Evolutionary conservation across 176 grass and related monocot species (phyloP), one percentile per base, ranked within the genome.

Genomic region (Dendrocalamus sinicus): DNA sequence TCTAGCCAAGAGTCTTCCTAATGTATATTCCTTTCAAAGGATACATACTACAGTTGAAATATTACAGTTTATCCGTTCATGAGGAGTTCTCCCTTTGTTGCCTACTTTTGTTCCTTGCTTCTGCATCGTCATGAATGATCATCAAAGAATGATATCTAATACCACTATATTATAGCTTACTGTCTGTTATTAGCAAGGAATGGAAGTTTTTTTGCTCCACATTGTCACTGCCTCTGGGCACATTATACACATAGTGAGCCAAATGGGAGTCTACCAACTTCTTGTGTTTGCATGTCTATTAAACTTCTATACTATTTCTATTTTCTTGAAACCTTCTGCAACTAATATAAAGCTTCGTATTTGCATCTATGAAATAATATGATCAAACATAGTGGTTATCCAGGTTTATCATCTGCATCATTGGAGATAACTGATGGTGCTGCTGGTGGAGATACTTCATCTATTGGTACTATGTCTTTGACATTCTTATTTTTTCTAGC

Each of bases 391-490:
- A 83, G 0, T 81, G 88, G 19, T 81, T 88, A 35, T 84, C n/a
- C 83, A 98, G 93, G 93, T 86, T 88, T 98, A 59, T 98, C 93
- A 24, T 95, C 93, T 50, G 93, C 92, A 15, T 96, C 96, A 46
- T 84, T 98, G 77, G 96, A 98, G 78, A 92, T 96, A 60, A 91
- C 84, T 84, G 84, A 90, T 84, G n/a, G 61, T 12, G 39, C 60
- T 73, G 28, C 89, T 82, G 86, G 55, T 83, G 80, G 62, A 32
- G 73, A 83, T 87, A 53, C 90, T 85, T 70, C 75, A 91, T 52
- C 89, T 59, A 86, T 85, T 87, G 96, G 96, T 98, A 98, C 82
- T n/a, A 44, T 85, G 14, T 83, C 24, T 41, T 41, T 70, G 13
- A 37, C 7, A 14, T 79, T 15, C 43, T 82, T 91, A 74, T 23